Percentiles rank a stretch among this genome's conserved stretches.
Conservation (phyloP, 305 asterid species). For the Fraxinus dipetala region DNA sequence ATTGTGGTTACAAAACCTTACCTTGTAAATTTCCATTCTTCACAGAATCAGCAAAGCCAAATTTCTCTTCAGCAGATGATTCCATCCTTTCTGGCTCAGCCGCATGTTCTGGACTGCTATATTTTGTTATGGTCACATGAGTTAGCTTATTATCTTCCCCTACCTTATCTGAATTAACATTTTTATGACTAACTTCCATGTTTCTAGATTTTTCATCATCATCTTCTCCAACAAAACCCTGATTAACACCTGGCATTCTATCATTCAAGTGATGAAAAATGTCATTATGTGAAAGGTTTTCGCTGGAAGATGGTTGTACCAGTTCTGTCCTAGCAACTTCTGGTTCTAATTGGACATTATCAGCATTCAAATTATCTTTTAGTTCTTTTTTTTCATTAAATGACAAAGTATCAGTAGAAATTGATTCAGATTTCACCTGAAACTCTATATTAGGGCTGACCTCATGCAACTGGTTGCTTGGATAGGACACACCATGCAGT, state of each 20-base stretch:
- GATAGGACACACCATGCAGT: constrained; percentile 31
- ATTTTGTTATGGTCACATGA: constrained; percentile 17
- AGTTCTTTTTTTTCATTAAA: constrained; percentile 72
- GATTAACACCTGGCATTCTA: constrained; percentile 47
- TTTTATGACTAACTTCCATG: constrained; percentile 27
- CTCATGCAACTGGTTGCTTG: constrained; percentile 77
- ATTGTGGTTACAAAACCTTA: neutral
- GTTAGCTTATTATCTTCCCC: constrained; percentile 27
- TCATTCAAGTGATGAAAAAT: constrained; percentile 57
- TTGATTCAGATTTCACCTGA: constrained; percentile 75
- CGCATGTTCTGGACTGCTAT: constrained; percentile 7
- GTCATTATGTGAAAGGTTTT: constrained; percentile 41
- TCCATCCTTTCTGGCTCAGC: constrained; percentile 22
- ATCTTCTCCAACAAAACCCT: constrained; percentile 37
- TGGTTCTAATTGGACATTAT: constrained; percentile 59
- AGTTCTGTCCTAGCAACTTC: constrained; percentile 51
- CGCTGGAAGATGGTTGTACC: constrained; percentile 41
- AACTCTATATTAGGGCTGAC: constrained; percentile 60
- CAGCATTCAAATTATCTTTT: constrained; percentile 69
- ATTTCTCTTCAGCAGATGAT: constrained; percentile 18
- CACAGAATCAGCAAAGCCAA: constrained; percentile 18
- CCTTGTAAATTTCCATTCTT: constrained; percentile 30
- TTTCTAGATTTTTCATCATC: constrained; percentile 20
- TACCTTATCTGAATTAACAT: constrained; percentile 25
- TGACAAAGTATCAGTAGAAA: constrained; percentile 66